These are phyloP conservation scores for Lentinula raphanica DNA, from an alignment of 768 basidiomycete genomes.

Conservation along the genomic window DNA sequence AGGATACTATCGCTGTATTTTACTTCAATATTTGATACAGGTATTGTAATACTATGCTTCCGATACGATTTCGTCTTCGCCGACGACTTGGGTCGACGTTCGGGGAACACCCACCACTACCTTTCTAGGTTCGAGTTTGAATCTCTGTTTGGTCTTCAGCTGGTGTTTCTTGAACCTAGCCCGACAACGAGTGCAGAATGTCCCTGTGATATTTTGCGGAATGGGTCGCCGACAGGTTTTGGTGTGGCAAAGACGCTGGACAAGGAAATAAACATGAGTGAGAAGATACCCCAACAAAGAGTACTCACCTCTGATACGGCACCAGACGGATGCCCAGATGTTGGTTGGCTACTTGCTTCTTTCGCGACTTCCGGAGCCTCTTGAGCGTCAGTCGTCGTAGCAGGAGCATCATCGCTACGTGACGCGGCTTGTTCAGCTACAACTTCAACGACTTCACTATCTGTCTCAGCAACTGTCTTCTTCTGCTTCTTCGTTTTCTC, in stretches of 20 bases:
- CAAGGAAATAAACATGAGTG: not conserved
- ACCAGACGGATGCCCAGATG: no score
- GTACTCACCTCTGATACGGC: not conserved
- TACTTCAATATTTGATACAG: no score
- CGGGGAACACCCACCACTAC: not conserved
- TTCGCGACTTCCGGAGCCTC: not conserved
- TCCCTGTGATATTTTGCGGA: constrained; percentile 17
- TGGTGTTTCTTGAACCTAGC: constrained; percentile 40
- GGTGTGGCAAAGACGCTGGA: constrained; percentile 24
- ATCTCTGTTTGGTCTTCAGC: constrained; percentile 37
- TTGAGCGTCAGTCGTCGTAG: no score
- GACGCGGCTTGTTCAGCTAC: no score
- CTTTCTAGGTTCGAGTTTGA: constrained; percentile 38
- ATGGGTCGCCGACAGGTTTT: constrained; percentile 36
- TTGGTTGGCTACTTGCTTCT: no score
- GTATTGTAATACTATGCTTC: no score
- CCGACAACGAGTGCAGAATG: constrained; percentile 41
- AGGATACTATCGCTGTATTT: no score
- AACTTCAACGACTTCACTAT: no score
- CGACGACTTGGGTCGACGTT: no score
- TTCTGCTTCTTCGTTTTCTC: not conserved
- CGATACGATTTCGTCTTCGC: no score
- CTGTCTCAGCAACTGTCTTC: no score
- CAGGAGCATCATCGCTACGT: no score
- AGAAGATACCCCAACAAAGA: not conserved